Base-by-base conservation (phyloP, 176 grass and related monocot genomes). In the Paspalum notatum region DNA sequence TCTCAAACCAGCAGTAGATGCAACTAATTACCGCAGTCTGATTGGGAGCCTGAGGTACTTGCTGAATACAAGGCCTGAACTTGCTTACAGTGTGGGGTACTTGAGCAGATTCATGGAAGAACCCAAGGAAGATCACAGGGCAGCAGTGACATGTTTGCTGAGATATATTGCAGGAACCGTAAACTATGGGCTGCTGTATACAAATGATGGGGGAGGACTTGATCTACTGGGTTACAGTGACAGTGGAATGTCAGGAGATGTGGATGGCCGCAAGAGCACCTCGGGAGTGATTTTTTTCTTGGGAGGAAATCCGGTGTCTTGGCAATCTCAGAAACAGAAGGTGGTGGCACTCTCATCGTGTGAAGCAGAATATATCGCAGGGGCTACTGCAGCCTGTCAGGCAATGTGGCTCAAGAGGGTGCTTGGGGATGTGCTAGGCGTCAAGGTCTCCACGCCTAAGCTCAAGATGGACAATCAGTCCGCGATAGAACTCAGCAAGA, bases 201-300 rank as follows among this genome's bases (percentile, higher is more conserved):
- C 44, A 0, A 16, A 2, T 0, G 0, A 2, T 0, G 0, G 17
- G 2, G 6, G 5, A 5, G 41, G 6, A 0, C 12, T 47, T 9
- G 7, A 3, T 2, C 5, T 68, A 0, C 5, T 69, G 0, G 21
- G 66, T 2, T 48, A 26, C 2, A 26, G 21, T 3, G 21, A 70
- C 6, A 70, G 21, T 1, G 13, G 50, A 0, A 8, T 71, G 46
- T 44, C 14, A 0, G 22, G 68, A 0, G 45, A 71, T 4, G 2
- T 71, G 0, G 44, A 71, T 0, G 13, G 27, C 3, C 22, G 13
- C 2, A 71, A 71, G 22, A 50, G 44, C 0, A 71, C 46, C 0
- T 10, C 22, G 0, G 13, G 45, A 0, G 0, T 49, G 0, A 1
- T 71, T 0, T 71, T 26, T 6, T 71, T 71, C 22, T 13, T 71